Base-by-base conservation (phyloP, 176 grass and related monocot genomes). In the Carex myosuroides region DNA sequence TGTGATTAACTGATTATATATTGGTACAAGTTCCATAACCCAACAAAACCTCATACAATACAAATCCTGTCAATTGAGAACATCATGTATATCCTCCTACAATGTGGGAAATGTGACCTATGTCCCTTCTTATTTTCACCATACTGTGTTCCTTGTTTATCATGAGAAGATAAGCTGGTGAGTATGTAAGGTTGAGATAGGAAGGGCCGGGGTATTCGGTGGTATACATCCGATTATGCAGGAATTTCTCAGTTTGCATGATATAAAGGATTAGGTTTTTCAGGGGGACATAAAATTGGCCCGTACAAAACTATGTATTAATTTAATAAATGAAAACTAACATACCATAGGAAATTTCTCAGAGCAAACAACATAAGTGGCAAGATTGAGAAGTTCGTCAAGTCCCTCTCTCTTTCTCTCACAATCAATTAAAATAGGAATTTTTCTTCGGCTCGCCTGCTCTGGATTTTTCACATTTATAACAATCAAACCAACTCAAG, bases 391-490 rank as follows among this genome's bases (percentile, higher is more conserved):
- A 80, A 97, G 90, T 74, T 93, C 95, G 17, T 94, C 92, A 48
- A 97, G 76, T 73, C 95, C 92, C 29, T 98, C 95, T 79, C 95
- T 91, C 22, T 94, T 94, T 87, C 91, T 88, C 83, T 98, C 95
- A 1, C 88, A 92, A 55, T 98, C 92, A 81, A 98, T 59, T 85
- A 98, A 89, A 82, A 94, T 94, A 84, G 90, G 86, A 79, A 91
- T 93, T 93, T 94, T 98, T 58, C 95, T 98, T 84, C 82, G 87
- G 62, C 86, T 94, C 87, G 95, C 92, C 95, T 98, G 92, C 89
- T 87, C 92, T 94, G 90, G 87, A 92, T 85, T 89, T 70, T 89
- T 87, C 77, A 62, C 75, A 88, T 77, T 78, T 79, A 89, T 70
- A 86, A 29, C 70, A 71, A 86, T 92, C 69, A 86, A 86, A 87